Percentiles rank a stretch among this genome's conserved stretches.
These are phyloP conservation scores for Arachis hypogaea DNA, from an alignment of 306 rosid species.

Conservation along the genomic window DNA sequence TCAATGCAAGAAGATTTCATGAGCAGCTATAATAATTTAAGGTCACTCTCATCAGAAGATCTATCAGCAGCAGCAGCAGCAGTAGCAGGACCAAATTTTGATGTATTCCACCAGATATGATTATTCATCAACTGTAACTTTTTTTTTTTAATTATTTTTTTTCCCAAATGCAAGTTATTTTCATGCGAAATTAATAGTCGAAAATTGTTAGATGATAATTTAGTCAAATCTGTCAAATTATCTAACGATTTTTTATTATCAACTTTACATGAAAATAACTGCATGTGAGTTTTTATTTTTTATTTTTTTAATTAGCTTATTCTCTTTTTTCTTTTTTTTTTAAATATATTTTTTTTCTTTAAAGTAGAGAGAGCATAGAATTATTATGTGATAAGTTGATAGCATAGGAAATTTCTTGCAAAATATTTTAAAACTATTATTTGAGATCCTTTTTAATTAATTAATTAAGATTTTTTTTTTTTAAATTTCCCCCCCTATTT, in stretches of 20 bases:
- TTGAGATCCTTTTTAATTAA: background rate
- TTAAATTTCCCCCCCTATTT: background rate
- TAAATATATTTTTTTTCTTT: slow-evolving; percentile 6
- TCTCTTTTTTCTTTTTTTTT: background rate
- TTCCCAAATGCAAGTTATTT: no score
- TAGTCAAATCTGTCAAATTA: no score
- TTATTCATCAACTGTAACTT: slow-evolving; percentile 37
- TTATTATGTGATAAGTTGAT: slow-evolving; percentile 46
- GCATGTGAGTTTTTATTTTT: background rate
- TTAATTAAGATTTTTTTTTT: no score
- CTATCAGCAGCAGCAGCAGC: slow-evolving; percentile 16
- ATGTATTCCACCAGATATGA: slow-evolving; percentile 72
- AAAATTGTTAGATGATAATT: no score
- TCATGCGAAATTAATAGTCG: no score
- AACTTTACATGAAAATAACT: no score
- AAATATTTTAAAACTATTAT: slow-evolving; percentile 36
- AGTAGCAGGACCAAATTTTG: slow-evolving; percentile 60
- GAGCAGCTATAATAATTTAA: slow-evolving; percentile 54
- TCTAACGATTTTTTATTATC: no score
- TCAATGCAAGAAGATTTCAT: slow-evolving; percentile 66
- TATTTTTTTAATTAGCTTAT: background rate
- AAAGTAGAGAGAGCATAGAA: slow-evolving; percentile 43
- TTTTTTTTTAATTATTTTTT: background rate
- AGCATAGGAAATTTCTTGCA: slow-evolving; percentile 55
- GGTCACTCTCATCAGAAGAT: slow-evolving; percentile 74